Conservation (phyloP, 345 rosid genomes). For the Mangifera indica region DNA sequence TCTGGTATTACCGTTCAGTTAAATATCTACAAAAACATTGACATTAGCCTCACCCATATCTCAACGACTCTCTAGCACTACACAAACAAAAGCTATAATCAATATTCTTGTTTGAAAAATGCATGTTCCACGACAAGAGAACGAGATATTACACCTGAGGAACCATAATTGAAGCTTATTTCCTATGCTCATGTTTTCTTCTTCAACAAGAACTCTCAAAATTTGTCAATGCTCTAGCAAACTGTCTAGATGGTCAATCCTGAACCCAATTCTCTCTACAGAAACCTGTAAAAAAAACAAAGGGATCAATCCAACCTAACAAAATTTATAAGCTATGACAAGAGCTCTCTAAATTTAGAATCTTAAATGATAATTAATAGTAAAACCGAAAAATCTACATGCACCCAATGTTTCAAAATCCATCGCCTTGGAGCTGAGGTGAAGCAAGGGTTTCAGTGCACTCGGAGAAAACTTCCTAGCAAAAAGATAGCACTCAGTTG, state of each 20-base stretch:
- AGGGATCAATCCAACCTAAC: constrained; percentile 5
- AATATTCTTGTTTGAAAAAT: not conserved
- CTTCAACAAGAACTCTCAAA: not conserved
- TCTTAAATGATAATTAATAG: too few relatives aligned
- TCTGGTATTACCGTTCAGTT: too few relatives aligned
- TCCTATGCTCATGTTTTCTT: not conserved
- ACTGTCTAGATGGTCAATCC: not conserved
- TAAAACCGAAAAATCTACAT: not conserved
- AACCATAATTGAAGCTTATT: not conserved
- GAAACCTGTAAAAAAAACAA: not conserved
- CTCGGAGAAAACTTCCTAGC: constrained; percentile 85
- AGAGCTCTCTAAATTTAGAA: constrained; percentile 15
- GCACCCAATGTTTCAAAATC: constrained; percentile 40
- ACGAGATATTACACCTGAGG: not conserved
- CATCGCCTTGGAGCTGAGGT: constrained; percentile 64
- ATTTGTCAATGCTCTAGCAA: not conserved
- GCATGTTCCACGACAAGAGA: not conserved
- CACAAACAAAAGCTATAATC: not conserved
- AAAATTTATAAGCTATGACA: constrained; percentile 15
- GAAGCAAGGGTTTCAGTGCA: constrained; percentile 68
- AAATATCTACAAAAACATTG: too few relatives aligned
- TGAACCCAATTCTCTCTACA: not conserved
- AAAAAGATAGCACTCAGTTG: constrained; percentile 72
- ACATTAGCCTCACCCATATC: too few relatives aligned
- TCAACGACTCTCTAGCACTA: too few relatives aligned